Evolutionary conservation across 495 filamentous ascomycete species (phyloP).

Genomic region (Hypomontagnella submonticulosa): DNA sequence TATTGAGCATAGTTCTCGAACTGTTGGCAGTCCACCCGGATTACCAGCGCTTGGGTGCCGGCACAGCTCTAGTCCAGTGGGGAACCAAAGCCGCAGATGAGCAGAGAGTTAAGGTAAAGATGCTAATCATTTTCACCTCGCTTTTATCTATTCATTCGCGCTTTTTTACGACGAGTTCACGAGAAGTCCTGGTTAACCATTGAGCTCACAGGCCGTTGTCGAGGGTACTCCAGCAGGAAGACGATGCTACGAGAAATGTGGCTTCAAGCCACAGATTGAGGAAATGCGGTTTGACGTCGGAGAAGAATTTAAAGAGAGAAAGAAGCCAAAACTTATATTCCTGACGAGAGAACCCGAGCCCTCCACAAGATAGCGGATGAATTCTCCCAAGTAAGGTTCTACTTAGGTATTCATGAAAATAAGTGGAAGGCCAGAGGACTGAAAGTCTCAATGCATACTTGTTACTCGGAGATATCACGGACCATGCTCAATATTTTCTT

Average conservation of each 20-base stretch:
- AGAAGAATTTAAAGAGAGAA: slow-evolving; percentile 25
- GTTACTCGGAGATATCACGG: too few species aligned
- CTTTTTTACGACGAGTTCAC: too few species aligned
- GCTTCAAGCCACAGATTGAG: slow-evolving; percentile 34
- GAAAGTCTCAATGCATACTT: too few species aligned
- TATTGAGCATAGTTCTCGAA: slow-evolving; percentile 52
- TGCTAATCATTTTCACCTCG: neutral
- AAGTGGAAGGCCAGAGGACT: too few species aligned
- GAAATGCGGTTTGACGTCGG: slow-evolving; percentile 39
- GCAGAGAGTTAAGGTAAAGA: slow-evolving; percentile 39
- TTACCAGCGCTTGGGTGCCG: slow-evolving; percentile 61
- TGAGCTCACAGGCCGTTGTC: slow-evolving; percentile 31
- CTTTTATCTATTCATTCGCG: too few species aligned
- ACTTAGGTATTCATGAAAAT: too few species aligned
- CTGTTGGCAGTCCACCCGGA: slow-evolving; percentile 62
- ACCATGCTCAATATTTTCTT: too few species aligned
- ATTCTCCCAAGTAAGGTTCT: too few species aligned
- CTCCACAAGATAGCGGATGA: too few species aligned
- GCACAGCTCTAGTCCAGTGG: slow-evolving; percentile 61
- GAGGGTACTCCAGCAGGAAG: slow-evolving; percentile 40
- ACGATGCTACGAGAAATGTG: slow-evolving; percentile 41
- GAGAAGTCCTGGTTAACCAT: slow-evolving; percentile 1
- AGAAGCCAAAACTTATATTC: slow-evolving; percentile 39
- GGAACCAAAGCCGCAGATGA: slow-evolving; percentile 58
- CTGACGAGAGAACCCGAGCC: slow-evolving; percentile 35